These are phyloP conservation scores for Rhodotorula mucilaginosa DNA, from an alignment of 1,284 basidiomycete genomes.

Conservation along the genomic window DNA sequence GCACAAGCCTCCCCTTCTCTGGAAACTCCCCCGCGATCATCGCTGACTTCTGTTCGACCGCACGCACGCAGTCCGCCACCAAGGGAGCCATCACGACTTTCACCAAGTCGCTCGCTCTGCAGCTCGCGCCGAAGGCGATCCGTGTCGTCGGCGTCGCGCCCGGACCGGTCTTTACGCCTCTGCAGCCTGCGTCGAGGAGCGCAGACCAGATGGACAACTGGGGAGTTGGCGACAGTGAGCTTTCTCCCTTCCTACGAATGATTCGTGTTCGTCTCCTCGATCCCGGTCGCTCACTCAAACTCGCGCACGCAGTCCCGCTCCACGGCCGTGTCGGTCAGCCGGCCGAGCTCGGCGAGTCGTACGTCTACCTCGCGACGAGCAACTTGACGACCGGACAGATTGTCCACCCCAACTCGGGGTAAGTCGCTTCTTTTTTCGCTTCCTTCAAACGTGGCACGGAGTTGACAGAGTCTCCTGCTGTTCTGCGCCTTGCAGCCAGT, in stretches of 20 bases:
- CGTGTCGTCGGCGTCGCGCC: conserved; percentile 60
- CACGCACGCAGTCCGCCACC: conserved; percentile 50
- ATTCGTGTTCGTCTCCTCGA: conserved; percentile 51
- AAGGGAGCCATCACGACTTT: conserved; percentile 54
- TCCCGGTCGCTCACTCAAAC: no score
- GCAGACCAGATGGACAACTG: conserved; percentile 56
- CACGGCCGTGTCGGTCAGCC: conserved; percentile 59
- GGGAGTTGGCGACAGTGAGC: conserved; percentile 19
- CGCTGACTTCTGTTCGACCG: not conserved
- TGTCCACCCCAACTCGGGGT: conserved; percentile 12
- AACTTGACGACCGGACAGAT: conserved; percentile 36
- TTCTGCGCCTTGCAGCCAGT: not conserved
- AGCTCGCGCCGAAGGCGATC: conserved; percentile 61
- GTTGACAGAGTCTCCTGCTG: not conserved
- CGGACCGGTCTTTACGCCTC: conserved; percentile 58
- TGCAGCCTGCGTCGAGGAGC: conserved; percentile 57
- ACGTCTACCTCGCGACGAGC: conserved; percentile 44
- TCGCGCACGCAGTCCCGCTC: conserved; percentile 48
- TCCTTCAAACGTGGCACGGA: not conserved
- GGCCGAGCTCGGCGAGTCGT: conserved; percentile 58
- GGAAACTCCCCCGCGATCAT: not conserved
- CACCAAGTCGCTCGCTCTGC: conserved; percentile 56
- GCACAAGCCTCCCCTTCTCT: not conserved
- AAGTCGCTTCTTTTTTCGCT: not conserved
- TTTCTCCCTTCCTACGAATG: not conserved